Evolutionary conservation across 164 flowering plant genomes (phyloP).

Genomic region (Magnolia changhungtana): DNA sequence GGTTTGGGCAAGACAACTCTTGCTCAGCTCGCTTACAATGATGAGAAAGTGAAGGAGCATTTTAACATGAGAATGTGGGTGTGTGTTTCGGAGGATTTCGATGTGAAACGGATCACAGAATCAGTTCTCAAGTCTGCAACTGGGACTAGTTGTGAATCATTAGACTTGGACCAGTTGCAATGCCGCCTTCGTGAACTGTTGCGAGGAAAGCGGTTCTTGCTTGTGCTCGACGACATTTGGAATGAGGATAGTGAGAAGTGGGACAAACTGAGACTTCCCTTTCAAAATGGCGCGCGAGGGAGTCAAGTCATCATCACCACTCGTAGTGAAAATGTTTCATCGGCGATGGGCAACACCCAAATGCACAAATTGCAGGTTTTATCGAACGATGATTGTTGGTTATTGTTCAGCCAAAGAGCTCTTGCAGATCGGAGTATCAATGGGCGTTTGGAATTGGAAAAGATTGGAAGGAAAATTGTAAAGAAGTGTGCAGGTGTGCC

Average conservation of each 20-base stretch:
- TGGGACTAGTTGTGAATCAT: background rate
- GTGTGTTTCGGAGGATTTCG: background rate
- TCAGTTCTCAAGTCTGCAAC: background rate
- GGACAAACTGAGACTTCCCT: background rate
- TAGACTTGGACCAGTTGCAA: background rate
- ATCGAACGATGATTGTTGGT: background rate
- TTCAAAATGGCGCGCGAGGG: background rate
- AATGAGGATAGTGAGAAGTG: background rate
- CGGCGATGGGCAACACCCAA: background rate
- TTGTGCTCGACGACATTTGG: conserved; percentile 1
- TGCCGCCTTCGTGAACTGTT: background rate
- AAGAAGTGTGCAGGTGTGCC: conserved; percentile 19
- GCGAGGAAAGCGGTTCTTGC: background rate
- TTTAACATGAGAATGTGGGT: background rate
- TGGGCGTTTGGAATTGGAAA: background rate
- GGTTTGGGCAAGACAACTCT: background rate
- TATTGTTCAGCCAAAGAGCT: background rate
- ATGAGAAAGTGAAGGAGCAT: background rate
- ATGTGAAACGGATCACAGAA: background rate
- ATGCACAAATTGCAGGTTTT: background rate
- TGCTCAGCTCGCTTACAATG: background rate
- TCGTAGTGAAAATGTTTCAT: background rate
- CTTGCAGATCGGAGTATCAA: background rate
- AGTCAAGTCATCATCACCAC: background rate
- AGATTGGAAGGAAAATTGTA: conserved; percentile 11